Evolutionary conservation across 441 rosid genomes (phyloP).

Genomic region (Eruca vesicaria): DNA sequence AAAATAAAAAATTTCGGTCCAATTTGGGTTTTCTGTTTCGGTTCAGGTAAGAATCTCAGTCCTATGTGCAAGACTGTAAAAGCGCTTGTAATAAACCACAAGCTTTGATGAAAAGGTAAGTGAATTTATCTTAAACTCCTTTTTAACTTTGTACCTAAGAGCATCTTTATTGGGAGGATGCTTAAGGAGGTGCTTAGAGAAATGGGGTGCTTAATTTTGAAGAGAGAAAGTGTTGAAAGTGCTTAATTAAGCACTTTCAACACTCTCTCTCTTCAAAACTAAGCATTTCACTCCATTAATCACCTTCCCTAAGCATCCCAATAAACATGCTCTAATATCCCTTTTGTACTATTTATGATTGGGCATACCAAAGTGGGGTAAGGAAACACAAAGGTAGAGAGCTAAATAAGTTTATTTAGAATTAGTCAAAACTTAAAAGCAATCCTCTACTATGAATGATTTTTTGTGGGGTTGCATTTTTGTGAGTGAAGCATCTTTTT

Average conservation of each 20-base stretch:
- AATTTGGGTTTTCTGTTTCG: not conserved
- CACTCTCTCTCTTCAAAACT: too few species aligned
- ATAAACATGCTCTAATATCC: too few species aligned
- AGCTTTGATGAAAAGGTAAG: conserved; percentile 1
- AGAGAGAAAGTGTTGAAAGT: too few species aligned
- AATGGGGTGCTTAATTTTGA: too few species aligned
- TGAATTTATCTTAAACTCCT: conserved; percentile 1
- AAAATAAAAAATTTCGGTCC: not conserved
- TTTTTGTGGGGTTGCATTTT: conserved; percentile 33
- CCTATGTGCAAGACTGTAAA: not conserved
- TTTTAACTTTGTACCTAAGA: conserved; percentile 19
- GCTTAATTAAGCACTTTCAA: too few species aligned
- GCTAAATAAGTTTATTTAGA: not conserved
- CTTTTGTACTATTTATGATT: not conserved
- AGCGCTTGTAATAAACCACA: not conserved
- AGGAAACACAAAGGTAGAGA: not conserved
- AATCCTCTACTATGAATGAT: not conserved
- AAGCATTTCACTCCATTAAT: too few species aligned
- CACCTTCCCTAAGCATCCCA: too few species aligned
- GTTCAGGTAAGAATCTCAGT: not conserved
- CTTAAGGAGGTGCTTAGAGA: too few species aligned
- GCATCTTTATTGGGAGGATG: too few species aligned
- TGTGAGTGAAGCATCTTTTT: conserved; percentile 36
- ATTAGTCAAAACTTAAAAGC: not conserved
- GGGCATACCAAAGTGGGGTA: conserved; percentile 21